phyloP scores from a whole-genome alignment of 768 basidiomycete species.

The Multifurca ochricompacta region DNA sequence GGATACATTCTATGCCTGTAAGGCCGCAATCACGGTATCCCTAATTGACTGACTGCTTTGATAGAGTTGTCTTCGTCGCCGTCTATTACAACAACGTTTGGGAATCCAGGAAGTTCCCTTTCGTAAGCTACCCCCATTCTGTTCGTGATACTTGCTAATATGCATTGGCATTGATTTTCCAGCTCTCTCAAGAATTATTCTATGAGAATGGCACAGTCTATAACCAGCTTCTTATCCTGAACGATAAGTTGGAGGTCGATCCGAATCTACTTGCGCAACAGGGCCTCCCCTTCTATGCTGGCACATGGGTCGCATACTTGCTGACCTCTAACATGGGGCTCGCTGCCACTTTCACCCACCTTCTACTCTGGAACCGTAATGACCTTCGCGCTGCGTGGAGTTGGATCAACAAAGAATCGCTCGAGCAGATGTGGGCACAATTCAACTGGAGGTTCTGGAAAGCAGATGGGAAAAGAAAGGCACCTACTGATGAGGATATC shows the following conservation, averaged over 20 bases:
- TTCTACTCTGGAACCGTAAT: conserved; percentile 40
- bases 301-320: conserved; percentile 40
- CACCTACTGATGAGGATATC: conserved; percentile 28
- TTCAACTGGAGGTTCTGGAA: conserved; percentile 39
- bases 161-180: too few species aligned
- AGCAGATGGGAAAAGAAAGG: conserved; percentile 31
- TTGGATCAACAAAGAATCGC: conserved; percentile 35
- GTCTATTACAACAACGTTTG: conserved; percentile 27
- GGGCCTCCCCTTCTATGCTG: conserved; percentile 41
- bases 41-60: neutral
- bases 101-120: conserved; percentile 20
- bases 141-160: neutral
- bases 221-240: conserved; percentile 24
- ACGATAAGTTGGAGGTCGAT: conserved; percentile 38
- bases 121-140: neutral
- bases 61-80: conserved; percentile 23
- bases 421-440: conserved; percentile 29
- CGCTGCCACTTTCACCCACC: conserved; percentile 42
- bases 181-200: conserved; percentile 25
- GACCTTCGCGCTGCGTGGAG: conserved; percentile 39
- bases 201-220: conserved; percentile 24
- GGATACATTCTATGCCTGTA: conserved; percentile 48
- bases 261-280: conserved; percentile 33
- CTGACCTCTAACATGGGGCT: conserved; percentile 39
- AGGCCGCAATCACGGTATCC: conserved; percentile 9